Base-by-base conservation (phyloP, 2,329 filamentous ascomycete genomes). In the Aspergillus sp. region DNA sequence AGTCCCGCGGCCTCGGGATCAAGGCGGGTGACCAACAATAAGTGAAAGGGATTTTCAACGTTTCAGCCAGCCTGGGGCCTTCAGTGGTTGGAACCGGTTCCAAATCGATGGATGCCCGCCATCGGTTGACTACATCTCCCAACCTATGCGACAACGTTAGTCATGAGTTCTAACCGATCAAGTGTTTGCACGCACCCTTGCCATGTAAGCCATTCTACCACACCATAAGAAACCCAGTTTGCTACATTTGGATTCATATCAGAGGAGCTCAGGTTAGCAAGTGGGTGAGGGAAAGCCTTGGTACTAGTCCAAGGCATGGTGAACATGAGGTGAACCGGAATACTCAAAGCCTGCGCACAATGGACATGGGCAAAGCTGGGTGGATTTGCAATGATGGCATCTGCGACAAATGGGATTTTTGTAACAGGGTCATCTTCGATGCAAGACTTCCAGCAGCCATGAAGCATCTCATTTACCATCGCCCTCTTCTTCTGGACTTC, bases 321-420 rank as follows among this genome's bases (percentile, higher is more conserved):
- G 61, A 82, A 82, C 63, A 85, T 79, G 63, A 85, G 74, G 63
- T 84, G 82, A 5, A 85, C 64, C 2, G 82, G 82, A 8, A 84
- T 76, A 0, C 75, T 75, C 10, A 85, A 71, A 36, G 77, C 78
- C 65, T 85, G 75, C 0, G 82, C 82, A 65, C 81, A 84, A 61
- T 83, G 81, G 3, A 84, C 74, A 67, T 85, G 82, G 0, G 80
- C 81, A 71, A 83, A 82, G 2, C 77, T 81, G 0, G 82, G 81
- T 0, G 83, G 82, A 52, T 85, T 85, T 1, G 83, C 83, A 57
- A 85, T 84, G 47, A 85, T 85, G 3, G 78, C 77, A 54, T 85
- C 80, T 3, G 83, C 82, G n/a, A 85, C 74, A 63, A 85, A 85
- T 1, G 81, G 80, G 19, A 74, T 69, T 12, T 62, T 48, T 0